Evolutionary conservation across 768 basidiomycete genomes (phyloP).

Genomic region (Termitomyces sp.): DNA sequence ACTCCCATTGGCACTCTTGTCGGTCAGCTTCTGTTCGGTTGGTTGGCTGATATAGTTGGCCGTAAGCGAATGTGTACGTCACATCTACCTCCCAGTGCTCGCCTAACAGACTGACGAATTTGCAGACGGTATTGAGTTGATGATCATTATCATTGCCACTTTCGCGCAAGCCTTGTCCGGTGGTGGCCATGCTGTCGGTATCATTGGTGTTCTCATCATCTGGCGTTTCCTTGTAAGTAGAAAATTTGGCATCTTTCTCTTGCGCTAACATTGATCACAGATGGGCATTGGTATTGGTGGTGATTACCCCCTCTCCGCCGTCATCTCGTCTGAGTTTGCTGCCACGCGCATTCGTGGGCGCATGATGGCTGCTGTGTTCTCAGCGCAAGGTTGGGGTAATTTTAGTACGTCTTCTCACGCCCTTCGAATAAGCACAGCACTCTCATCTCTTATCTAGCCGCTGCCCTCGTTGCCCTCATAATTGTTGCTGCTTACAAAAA

Average conservation of each 20-base stretch:
- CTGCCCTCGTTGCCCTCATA: constrained; percentile 65
- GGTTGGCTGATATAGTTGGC: constrained; percentile 74
- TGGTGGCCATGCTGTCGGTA: constrained; percentile 59
- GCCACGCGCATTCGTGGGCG: constrained; percentile 74
- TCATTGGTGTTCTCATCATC: constrained; percentile 74
- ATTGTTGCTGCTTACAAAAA: constrained; percentile 68
- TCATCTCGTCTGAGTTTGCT: constrained; percentile 89
- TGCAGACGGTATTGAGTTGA: constrained; percentile 67
- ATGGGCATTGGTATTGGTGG: constrained; percentile 89
- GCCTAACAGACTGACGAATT: constrained; percentile 1
- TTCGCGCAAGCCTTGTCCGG: constrained; percentile 81
- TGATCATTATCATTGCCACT: constrained; percentile 79
- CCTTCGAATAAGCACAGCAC: neutral
- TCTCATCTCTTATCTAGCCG: constrained; percentile 36
- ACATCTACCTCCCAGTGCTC: constrained; percentile 21
- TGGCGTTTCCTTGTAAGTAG: constrained; percentile 72
- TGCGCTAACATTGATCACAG: constrained; percentile 25
- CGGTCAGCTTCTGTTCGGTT: constrained; percentile 78
- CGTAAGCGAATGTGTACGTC: constrained; percentile 78
- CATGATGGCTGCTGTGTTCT: constrained; percentile 88
- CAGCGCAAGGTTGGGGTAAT: constrained; percentile 87
- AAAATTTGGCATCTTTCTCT: constrained; percentile 23
- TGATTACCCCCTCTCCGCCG: constrained; percentile 85
- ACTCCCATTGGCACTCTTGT: constrained; percentile 76
- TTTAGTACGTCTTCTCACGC: constrained; percentile 46